Evolutionary conservation across 441 rosid genomes (phyloP).

Genomic region (Sinapis alba): DNA sequence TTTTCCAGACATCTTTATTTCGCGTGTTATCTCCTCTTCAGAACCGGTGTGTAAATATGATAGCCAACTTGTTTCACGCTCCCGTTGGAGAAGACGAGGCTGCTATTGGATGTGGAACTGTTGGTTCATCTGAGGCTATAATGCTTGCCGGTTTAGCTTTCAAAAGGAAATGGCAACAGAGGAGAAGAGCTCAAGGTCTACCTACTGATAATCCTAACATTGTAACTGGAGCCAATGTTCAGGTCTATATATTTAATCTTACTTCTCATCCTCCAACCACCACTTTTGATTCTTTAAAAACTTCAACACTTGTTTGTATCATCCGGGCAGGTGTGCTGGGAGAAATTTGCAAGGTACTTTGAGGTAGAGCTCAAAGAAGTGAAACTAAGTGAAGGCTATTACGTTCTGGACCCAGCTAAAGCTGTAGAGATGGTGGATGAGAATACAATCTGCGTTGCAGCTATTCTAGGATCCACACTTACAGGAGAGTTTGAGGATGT

Average conservation of each 20-base stretch:
- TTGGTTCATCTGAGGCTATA: conserved; percentile 70
- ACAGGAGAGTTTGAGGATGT: conserved; percentile 81
- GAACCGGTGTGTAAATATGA: conserved; percentile 71
- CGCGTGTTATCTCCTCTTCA: conserved; percentile 28
- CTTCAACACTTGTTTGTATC: not conserved
- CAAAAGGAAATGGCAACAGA: conserved; percentile 68
- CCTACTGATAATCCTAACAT: conserved; percentile 77
- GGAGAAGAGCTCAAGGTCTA: conserved; percentile 57
- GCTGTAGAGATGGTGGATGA: conserved; percentile 85
- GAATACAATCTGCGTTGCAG: conserved; percentile 81
- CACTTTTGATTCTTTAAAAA: not conserved
- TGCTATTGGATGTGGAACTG: conserved; percentile 58
- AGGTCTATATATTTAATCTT: conserved; percentile 35
- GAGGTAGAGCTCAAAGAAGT: conserved; percentile 85
- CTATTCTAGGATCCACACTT: conserved; percentile 76
- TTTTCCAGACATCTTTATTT: not conserved
- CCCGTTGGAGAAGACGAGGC: conserved; percentile 52
- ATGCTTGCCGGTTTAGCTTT: conserved; percentile 81
- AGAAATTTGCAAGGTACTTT: conserved; percentile 84
- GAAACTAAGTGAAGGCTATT: conserved; percentile 66
- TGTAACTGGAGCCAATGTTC: conserved; percentile 87
- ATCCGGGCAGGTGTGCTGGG: conserved; percentile 75
- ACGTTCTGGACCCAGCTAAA: conserved; percentile 69
- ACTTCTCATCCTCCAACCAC: not conserved
- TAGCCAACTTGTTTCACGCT: conserved; percentile 55